Evolutionary conservation across 2,329 filamentous ascomycete species (phyloP).

Genomic region (Sphaerulina musiva): DNA sequence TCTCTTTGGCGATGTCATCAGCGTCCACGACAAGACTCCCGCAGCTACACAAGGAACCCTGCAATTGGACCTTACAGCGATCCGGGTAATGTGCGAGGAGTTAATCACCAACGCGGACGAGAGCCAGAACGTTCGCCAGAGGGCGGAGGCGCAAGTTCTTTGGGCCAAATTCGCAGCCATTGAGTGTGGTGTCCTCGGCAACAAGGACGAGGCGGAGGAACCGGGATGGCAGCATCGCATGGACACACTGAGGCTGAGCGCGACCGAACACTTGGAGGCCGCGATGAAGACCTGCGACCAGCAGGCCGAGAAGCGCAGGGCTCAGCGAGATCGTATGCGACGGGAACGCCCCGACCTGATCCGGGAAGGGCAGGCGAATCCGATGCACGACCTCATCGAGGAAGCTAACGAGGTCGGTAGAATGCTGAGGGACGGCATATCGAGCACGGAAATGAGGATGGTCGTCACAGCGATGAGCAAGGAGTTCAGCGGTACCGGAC

Average conservation of each 20-base stretch:
- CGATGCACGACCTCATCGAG: too few relatives aligned
- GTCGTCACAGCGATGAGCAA: slow-evolving; percentile 46
- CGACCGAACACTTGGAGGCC: not conserved
- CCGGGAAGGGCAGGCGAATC: too few relatives aligned
- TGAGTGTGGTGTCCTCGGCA: slow-evolving; percentile 26
- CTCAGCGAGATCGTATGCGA: too few relatives aligned
- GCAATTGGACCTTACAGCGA: slow-evolving; percentile 30
- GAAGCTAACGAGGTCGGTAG: slow-evolving; percentile 43
- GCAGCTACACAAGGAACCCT: slow-evolving; percentile 31
- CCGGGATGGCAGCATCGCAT: slow-evolving; percentile 1
- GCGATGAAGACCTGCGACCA: too few relatives aligned
- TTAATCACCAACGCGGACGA: slow-evolving; percentile 33
- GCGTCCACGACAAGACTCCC: too few relatives aligned
- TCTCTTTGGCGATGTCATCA: too few relatives aligned
- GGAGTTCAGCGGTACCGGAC: slow-evolving; percentile 43
- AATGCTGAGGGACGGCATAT: slow-evolving; percentile 44
- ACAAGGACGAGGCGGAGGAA: not conserved
- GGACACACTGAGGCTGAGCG: slow-evolving; percentile 33
- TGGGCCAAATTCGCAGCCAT: slow-evolving; percentile 46
- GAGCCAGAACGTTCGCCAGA: slow-evolving; percentile 37
- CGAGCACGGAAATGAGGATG: slow-evolving; percentile 46
- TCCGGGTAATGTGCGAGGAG: slow-evolving; percentile 36
- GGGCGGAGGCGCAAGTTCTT: slow-evolving; percentile 48
- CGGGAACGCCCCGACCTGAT: too few relatives aligned
- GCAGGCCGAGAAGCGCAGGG: too few relatives aligned